Percentiles rank a stretch among this genome's conserved stretches.
Evolutionary conservation across 805 yeast species (phyloP).

Genomic region (Candida ortonii): DNA sequence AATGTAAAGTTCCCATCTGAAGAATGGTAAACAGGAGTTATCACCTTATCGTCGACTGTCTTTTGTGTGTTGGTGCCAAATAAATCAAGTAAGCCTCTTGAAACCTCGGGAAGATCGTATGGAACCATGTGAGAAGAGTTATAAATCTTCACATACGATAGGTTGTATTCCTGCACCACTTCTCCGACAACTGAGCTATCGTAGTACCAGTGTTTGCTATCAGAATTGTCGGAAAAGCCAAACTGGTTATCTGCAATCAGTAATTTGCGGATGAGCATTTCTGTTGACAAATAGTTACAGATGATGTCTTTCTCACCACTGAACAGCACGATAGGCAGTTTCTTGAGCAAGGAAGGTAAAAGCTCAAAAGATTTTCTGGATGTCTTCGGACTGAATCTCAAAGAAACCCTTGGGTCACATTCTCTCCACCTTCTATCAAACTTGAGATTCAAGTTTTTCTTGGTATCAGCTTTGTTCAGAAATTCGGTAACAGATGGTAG

Average conservation of each 20-base stretch:
- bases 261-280: conserved; percentile 58
- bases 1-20: conserved; percentile 12
- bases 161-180: conserved; percentile 54
- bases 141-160: conserved; percentile 70
- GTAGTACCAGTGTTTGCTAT: conserved; percentile 41
- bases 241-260: conserved; percentile 55
- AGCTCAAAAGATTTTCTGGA: conserved; percentile 62
- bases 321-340: conserved; percentile 66
- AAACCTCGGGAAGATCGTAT: conserved; percentile 65
- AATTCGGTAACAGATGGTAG: conserved; percentile 49
- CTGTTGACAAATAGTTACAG: conserved; percentile 66
- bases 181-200: conserved; percentile 38
- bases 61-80: conserved; percentile 35
- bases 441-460: conserved; percentile 48
- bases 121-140: conserved; percentile 95
- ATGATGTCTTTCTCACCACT: conserved; percentile 87
- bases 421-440: conserved; percentile 61
- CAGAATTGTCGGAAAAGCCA: conserved; percentile 43
- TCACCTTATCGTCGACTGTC: conserved; percentile 18
- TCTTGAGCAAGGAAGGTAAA: conserved; percentile 61
- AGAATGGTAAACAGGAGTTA: conserved; percentile 29
- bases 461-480: conserved; percentile 45
- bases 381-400: conserved; percentile 45
- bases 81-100: conserved; percentile 68
- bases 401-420: conserved; percentile 63